A percentile compares a stretch with the other conserved stretches of the same genome.
These are phyloP conservation scores for Fusarium sacchari DNA, from an alignment of 2,329 filamentous ascomycete genomes.

Conservation along the genomic window DNA sequence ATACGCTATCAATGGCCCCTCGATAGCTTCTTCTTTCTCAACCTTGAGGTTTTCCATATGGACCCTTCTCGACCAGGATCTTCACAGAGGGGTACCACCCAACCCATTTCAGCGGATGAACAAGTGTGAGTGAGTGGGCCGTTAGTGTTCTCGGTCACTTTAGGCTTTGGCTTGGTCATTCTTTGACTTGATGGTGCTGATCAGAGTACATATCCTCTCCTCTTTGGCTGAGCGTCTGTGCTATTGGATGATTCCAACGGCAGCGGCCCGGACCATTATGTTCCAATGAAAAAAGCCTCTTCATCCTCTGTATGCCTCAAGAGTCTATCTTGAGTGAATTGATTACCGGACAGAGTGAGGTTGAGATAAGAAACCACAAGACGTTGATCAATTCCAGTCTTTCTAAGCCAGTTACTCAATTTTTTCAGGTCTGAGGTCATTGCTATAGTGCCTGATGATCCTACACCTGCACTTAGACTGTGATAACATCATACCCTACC, in stretches of 20 bases:
- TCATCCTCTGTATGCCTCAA: neutral
- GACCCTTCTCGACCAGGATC: slow-evolving; percentile 16
- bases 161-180: slow-evolving; percentile 8
- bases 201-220: slow-evolving; percentile 10
- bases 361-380: neutral
- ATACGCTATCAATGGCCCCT: neutral
- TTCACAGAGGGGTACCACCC: slow-evolving; percentile 1
- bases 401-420: neutral
- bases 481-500: slow-evolving; percentile 18
- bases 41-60: neutral
- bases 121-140: slow-evolving; percentile 16
- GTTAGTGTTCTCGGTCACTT: slow-evolving; percentile 13
- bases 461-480: neutral
- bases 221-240: neutral
- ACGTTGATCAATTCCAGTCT: slow-evolving; percentile 33
- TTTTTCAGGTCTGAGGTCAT: slow-evolving; percentile 26
- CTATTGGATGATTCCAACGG: slow-evolving; percentile 22
- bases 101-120: slow-evolving; percentile 29
- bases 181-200: neutral
- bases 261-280: slow-evolving; percentile 23
- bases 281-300: neutral
- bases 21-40: neutral
- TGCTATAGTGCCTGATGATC: slow-evolving; percentile 33
- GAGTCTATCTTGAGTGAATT: neutral
- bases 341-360: neutral